Evolutionary conservation across 202 grass and related monocot species (phyloP), one percentile per base, ranked within the genome.

Genomic region (Carex arenaria): DNA sequence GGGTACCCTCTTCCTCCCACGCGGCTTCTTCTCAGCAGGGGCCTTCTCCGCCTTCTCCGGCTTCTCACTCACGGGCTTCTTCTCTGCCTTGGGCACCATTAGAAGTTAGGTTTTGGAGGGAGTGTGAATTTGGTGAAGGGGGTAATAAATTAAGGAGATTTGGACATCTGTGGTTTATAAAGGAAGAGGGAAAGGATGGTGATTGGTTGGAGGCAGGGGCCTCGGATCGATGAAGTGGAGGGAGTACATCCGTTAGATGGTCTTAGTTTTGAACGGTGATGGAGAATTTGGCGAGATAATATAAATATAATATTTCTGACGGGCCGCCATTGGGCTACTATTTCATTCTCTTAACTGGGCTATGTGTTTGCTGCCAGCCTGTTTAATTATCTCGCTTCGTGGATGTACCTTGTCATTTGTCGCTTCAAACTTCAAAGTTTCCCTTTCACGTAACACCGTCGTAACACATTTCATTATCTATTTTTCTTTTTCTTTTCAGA

Each of bases 1-100:
- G 3, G 23, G 45, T 14, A 78, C 74, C 52, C 15, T 71, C 82
- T 84, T 84, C 11, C 62, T 67, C 0, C 67, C 66, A 18, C 66
- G 64, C 3, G 77, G 17, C 89, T 89, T 89, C 59, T 87, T 84
- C 28, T 87, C 85, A 0, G 87, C 83, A 1, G 89, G 71, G 2
- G 85, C 85, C 84, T 94, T 92, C 89, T 90, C 87, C 5, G 85
- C 85, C 92, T 94, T 93, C 89, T 90, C 87, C 5, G 85, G 83
- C 92, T 94, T 93, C 89, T 93, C 90, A 30, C 80, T 85, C 2
- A 63, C 84, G 0, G 81, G 85, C 2, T 84, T 26, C 87, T 86
- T 87, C 85, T 89, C 87, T 1, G 87, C 92, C 86, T 92, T 92
- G 43, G 90, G 90, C 38, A 88, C 90, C 92, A 92, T 92, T 32